phyloP scores from a whole-genome alignment of 805 yeast genomes.

The Jamesozyma spencerorum region DNA sequence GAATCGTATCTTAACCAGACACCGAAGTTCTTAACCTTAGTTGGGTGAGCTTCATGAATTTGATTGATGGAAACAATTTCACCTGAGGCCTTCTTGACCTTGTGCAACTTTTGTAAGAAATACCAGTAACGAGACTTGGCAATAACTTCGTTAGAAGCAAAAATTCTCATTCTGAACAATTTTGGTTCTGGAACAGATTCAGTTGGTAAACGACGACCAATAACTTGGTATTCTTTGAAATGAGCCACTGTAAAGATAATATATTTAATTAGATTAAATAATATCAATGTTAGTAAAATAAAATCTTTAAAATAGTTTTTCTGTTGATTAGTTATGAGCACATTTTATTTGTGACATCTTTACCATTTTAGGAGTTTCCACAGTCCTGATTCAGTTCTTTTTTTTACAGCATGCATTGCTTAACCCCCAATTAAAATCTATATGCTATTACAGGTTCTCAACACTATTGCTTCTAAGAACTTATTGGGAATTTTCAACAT shows the following conservation, averaged over 20 bases:
- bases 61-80: slow-evolving; percentile 90
- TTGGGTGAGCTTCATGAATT: slow-evolving; percentile 92
- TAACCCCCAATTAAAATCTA: too few relatives aligned
- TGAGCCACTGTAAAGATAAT: slow-evolving; percentile 61
- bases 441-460: too few relatives aligned
- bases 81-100: slow-evolving; percentile 99
- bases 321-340: too few relatives aligned
- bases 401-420: too few relatives aligned
- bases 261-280: not conserved
- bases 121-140: slow-evolving; percentile 99
- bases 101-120: slow-evolving; percentile 97
- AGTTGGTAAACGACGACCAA: slow-evolving; percentile 99
- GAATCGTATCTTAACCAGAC: slow-evolving; percentile 99
- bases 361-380: too few relatives aligned
- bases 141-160: slow-evolving; percentile 97
- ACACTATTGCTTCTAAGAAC: too few relatives aligned
- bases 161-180: slow-evolving; percentile 99
- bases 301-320: not conserved
- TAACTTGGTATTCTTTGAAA: slow-evolving; percentile 98
- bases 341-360: too few relatives aligned
- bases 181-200: slow-evolving; percentile 99
- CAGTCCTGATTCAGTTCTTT: too few relatives aligned
- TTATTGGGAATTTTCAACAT: too few relatives aligned
- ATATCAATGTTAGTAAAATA: slow-evolving; percentile 1
- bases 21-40: slow-evolving; percentile 99